Conservation (phyloP, 441 rosid species). For the Rhodomyrtus psidioides region DNA sequence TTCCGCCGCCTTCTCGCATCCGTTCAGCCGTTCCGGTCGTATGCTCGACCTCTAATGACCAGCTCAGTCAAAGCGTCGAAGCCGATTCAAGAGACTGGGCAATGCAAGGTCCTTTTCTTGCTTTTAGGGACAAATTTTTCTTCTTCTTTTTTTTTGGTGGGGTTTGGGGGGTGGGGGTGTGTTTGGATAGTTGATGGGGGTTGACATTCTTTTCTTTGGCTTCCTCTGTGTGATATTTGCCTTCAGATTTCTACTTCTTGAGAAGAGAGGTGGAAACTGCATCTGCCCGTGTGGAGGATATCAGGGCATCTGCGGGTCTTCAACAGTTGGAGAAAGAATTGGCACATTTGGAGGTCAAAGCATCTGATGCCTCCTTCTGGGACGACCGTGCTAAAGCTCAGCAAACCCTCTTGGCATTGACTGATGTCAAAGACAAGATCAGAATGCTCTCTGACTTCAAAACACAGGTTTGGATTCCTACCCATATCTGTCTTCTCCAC, state of each 20-base stretch:
- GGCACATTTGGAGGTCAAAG: conserved; percentile 48
- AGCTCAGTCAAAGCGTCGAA: conserved; percentile 25
- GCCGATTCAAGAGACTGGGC: conserved; percentile 57
- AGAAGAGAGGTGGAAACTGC: conserved; percentile 75
- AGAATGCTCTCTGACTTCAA: conserved; percentile 55
- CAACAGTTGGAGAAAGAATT: conserved; percentile 48
- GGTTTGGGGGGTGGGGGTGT: too few species aligned
- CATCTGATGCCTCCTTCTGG: conserved; percentile 73
- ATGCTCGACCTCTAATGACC: background rate
- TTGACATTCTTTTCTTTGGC: background rate
- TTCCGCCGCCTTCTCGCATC: background rate
- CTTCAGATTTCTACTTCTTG: conserved; percentile 67
- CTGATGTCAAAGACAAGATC: conserved; percentile 70
- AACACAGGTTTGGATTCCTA: conserved; percentile 64
- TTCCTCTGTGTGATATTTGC: background rate
- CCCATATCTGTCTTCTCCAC: background rate
- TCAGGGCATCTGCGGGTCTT: conserved; percentile 49
- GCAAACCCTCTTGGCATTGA: conserved; percentile 54
- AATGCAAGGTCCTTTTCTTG: conserved; percentile 45
- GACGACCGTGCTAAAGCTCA: conserved; percentile 81
- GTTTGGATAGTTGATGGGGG: background rate
- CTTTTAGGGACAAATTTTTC: too few species aligned
- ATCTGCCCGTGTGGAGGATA: conserved; percentile 60
- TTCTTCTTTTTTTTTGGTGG: background rate
- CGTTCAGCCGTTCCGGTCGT: background rate